Evolutionary conservation across 441 rosid genomes (phyloP).

Genomic region (Bruguiera hainesii): DNA sequence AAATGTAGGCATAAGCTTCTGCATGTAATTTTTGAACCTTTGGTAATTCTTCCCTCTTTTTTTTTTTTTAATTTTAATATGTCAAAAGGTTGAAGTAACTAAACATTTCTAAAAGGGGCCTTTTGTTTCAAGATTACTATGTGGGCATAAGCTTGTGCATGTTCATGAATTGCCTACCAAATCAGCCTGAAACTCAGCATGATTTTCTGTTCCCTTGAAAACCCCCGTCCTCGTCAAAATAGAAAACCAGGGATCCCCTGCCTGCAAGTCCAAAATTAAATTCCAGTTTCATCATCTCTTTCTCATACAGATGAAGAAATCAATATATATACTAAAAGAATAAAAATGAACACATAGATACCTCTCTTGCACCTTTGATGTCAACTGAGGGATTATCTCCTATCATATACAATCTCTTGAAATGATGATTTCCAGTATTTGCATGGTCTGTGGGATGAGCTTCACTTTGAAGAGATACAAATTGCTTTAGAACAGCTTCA

Average conservation of each 20-base stretch:
- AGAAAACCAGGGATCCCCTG: constrained; percentile 84
- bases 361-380: constrained; percentile 67
- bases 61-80: too few species aligned
- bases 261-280: constrained; percentile 34
- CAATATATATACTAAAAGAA: too few species aligned
- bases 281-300: neutral
- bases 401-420: constrained; percentile 65
- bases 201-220: constrained; percentile 66
- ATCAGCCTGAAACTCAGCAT: constrained; percentile 60
- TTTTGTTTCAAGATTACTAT: neutral
- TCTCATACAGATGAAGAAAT: neutral
- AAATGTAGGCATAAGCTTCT: neutral
- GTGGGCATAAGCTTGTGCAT: neutral
- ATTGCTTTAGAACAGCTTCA: constrained; percentile 46
- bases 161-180: constrained; percentile 38
- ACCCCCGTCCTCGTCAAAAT: constrained; percentile 85
- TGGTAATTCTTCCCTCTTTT: too few species aligned
- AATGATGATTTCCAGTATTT: constrained; percentile 30
- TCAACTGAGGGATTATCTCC: constrained; percentile 87
- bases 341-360: constrained; percentile 10
- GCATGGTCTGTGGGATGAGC: constrained; percentile 2
- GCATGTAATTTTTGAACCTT: neutral
- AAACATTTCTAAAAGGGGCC: neutral
- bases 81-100: too few species aligned
- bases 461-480: constrained; percentile 28